phyloP scores from a whole-genome alignment of 805 yeast genomes.

The Wilhelminamyces savonicus region DNA sequence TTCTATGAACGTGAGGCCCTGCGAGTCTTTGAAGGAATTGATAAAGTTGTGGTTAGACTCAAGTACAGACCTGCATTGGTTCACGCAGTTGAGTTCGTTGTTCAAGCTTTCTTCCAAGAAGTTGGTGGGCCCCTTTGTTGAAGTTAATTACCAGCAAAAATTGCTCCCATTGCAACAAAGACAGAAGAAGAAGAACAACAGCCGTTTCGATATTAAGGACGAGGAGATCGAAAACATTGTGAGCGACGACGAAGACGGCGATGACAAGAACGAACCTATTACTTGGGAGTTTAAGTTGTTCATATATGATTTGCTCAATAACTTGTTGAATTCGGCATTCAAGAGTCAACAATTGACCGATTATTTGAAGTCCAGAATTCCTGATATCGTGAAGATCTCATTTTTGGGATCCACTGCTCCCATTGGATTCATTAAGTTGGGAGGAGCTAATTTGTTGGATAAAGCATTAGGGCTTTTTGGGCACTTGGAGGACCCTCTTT shows the following conservation, averaged over 20 bases:
- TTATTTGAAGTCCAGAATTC: slow-evolving; percentile 39
- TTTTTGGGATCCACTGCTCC: slow-evolving; percentile 77
- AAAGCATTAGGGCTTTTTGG: slow-evolving; percentile 57
- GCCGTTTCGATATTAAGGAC: slow-evolving; percentile 28
- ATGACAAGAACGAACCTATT: slow-evolving; percentile 48
- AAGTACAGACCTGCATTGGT: slow-evolving; percentile 48
- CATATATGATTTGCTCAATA: slow-evolving; percentile 41
- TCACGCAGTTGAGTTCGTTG: slow-evolving; percentile 45
- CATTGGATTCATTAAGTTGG: slow-evolving; percentile 49
- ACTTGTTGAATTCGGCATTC: slow-evolving; percentile 34
- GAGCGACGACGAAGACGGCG: slow-evolving; percentile 23
- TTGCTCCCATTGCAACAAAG: slow-evolving; percentile 36
- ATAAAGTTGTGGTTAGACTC: slow-evolving; percentile 58
- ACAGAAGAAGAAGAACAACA: slow-evolving; percentile 24
- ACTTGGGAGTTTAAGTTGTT: slow-evolving; percentile 50
- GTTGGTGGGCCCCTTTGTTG: slow-evolving; percentile 35
- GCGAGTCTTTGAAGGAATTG: slow-evolving; percentile 37
- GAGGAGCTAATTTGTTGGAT: slow-evolving; percentile 64
- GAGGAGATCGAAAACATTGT: slow-evolving; percentile 38
- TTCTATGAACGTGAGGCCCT: slow-evolving; percentile 42
- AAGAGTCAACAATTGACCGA: slow-evolving; percentile 30
- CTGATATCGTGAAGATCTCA: slow-evolving; percentile 70
- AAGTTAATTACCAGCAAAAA: slow-evolving; percentile 32
- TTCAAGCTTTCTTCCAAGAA: slow-evolving; percentile 39
- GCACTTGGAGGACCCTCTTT: slow-evolving; percentile 61